Evolutionary conservation across 768 basidiomycete species (phyloP), one percentile per base, ranked within the genome.

Genomic region (Pleurotus eryngii): DNA sequence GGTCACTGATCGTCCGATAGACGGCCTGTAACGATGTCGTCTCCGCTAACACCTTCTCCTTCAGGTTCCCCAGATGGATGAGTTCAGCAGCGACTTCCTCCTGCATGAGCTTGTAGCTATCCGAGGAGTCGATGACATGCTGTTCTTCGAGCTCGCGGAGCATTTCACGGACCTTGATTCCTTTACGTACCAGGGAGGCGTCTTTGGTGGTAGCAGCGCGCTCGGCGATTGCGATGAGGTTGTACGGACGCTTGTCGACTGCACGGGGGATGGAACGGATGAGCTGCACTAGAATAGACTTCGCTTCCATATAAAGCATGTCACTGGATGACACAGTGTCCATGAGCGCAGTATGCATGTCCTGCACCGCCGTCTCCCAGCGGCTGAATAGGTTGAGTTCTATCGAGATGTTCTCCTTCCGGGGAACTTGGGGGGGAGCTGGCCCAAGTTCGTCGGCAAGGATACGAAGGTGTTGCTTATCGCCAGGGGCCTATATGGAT

Each of bases 161-260:
- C 90, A 99, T 95, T 77, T 98, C 95, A 77, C 97, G 97, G 65
- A 98, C 96, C 68, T 99, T 99, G 84, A 99, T 96, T 27, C 96
- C 96, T 68, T 89, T 93, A 43, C 95, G 85, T 22, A 99, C 96
- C 35, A 99, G 84, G 24, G 87, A 88, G 24, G 93, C 91, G 67
- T 99, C 96, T 73, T 97, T 98, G 47, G 95, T 94, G 17, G 96
- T 97, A 14, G 96, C 96, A 4, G 96, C 96, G 17, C 88, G 81
- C 70, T 99, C 96, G 6, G 96, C 96, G 58, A 98, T 87, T 4
- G 80, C 85, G 24, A 86, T 77, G n/a, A 98, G 83, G 68, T 96
- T 87, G 68, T 97, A 90, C 0, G 96, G 96, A 27, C 86, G 85
- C 68, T 89, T 90, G 50, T 94, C 92, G 4, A 85, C 81, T 0